Percentiles rank a stretch among this genome's conserved stretches.
Evolutionary conservation across 1,284 basidiomycete species (phyloP).

Genomic region (Apiotrichum veenhuisii): DNA sequence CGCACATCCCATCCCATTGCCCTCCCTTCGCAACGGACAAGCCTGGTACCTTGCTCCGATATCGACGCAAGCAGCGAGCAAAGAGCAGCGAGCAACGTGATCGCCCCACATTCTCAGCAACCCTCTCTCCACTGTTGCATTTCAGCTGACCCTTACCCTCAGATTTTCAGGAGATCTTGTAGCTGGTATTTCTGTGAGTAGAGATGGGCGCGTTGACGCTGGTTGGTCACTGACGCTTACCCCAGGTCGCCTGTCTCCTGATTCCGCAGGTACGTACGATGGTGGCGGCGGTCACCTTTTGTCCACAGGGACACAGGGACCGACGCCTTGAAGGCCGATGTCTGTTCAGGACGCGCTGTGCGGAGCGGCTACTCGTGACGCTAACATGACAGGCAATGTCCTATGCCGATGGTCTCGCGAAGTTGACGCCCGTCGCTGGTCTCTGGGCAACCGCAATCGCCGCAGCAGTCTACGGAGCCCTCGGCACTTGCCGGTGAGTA

Average conservation of each 20-base stretch:
- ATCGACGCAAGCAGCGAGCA: neutral
- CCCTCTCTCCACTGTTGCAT: too few relatives aligned
- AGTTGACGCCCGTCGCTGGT: slow-evolving; percentile 74
- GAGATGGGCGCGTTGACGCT: neutral
- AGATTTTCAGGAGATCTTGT: slow-evolving; percentile 76
- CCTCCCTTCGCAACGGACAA: too few relatives aligned
- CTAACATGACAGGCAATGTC: slow-evolving; percentile 59
- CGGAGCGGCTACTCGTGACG: too few relatives aligned
- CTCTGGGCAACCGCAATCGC: slow-evolving; percentile 80
- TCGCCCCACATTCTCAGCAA: too few relatives aligned
- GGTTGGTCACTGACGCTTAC: slow-evolving; percentile 5
- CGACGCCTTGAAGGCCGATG: neutral
- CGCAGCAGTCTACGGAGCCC: slow-evolving; percentile 73
- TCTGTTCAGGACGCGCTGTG: neutral
- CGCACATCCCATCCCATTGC: neutral
- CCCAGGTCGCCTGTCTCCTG: slow-evolving; percentile 70
- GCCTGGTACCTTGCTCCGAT: neutral
- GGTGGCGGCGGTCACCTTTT: neutral
- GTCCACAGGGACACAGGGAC: neutral
- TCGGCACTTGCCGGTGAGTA: slow-evolving; percentile 65
- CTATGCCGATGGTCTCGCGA: slow-evolving; percentile 81
- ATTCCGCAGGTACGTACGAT: slow-evolving; percentile 67
- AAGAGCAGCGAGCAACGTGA: too few relatives aligned
- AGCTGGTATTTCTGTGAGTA: slow-evolving; percentile 67
- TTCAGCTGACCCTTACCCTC: slow-evolving; percentile 7